phyloP scores from a whole-genome alignment of 805 yeast genomes.

The Pichia sporocuriosa region DNA sequence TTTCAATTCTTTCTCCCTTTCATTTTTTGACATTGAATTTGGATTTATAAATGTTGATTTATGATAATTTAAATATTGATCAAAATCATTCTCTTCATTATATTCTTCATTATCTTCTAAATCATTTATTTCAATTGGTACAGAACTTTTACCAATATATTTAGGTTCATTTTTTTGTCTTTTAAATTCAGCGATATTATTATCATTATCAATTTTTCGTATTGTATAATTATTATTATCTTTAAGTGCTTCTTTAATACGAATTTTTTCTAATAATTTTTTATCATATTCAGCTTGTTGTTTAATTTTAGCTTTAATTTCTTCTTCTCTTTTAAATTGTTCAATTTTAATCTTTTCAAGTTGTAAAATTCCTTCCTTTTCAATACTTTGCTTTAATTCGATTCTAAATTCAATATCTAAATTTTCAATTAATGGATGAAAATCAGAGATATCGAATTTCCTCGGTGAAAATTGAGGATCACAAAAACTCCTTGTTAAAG shows the following conservation, averaged over 20 bases:
- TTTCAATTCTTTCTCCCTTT: background rate
- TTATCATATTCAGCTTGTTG: background rate
- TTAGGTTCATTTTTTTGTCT: background rate
- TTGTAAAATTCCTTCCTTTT: background rate
- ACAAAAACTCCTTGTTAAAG: conserved; percentile 17
- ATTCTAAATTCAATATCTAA: conserved; percentile 16
- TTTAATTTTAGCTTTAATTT: background rate
- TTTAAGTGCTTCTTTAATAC: too few species aligned
- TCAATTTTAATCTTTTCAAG: background rate
- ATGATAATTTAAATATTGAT: background rate
- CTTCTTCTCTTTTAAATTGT: background rate
- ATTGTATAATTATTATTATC: too few species aligned
- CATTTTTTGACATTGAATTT: too few species aligned
- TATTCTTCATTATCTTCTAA: conserved; percentile 8
- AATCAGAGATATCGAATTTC: conserved; percentile 25
- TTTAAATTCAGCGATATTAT: background rate
- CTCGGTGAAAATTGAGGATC: conserved; percentile 20
- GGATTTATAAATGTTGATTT: too few species aligned
- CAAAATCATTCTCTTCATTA: background rate
- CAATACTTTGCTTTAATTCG: background rate
- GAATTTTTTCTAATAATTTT: background rate
- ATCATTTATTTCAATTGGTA: conserved; percentile 14
- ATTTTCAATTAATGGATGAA: conserved; percentile 20
- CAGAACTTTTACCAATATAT: background rate
- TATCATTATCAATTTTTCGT: too few species aligned